Conservation (phyloP, 768 basidiomycete species). For the Leccinum incarnatum region DNA sequence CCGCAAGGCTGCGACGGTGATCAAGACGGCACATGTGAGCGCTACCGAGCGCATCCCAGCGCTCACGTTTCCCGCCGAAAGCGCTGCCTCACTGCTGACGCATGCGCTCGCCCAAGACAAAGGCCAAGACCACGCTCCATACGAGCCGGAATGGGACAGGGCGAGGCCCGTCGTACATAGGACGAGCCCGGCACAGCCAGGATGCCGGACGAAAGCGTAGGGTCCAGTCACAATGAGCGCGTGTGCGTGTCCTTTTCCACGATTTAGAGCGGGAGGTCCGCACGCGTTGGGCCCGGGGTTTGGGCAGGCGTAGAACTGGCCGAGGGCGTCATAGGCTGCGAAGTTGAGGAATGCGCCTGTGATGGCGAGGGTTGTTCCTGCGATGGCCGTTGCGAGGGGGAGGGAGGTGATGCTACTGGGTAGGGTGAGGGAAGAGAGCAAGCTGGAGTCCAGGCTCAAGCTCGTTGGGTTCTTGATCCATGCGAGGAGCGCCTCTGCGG, state of each 20-base stretch:
- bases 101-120: neutral
- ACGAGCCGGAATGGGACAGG: slow-evolving; percentile 13
- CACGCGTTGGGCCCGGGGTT: slow-evolving; percentile 7
- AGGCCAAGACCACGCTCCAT: neutral
- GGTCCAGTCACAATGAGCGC: slow-evolving; percentile 30
- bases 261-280: neutral
- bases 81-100: neutral
- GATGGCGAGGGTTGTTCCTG: slow-evolving; percentile 38
- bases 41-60: slow-evolving; percentile 8
- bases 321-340: slow-evolving; percentile 27
- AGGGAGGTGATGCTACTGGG: neutral
- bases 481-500: neutral
- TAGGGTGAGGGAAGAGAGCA: neutral
- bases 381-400: slow-evolving; percentile 15
- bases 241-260: slow-evolving; percentile 8
- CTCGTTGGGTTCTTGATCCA: neutral
- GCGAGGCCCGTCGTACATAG: slow-evolving; percentile 14
- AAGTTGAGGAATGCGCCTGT: slow-evolving; percentile 42
- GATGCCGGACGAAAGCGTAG: slow-evolving; percentile 30
- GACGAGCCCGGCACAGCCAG: slow-evolving; percentile 35
- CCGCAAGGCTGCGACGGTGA: slow-evolving; percentile 5
- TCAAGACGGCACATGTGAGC: slow-evolving; percentile 7
- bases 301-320: slow-evolving; percentile 22
- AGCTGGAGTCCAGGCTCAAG: neutral
- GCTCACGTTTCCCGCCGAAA: slow-evolving; percentile 32